Evolutionary conservation across 108 stramenopile species (phyloP), one percentile per base, ranked within the genome.

Genomic region (Cyclotella kingstonii): DNA sequence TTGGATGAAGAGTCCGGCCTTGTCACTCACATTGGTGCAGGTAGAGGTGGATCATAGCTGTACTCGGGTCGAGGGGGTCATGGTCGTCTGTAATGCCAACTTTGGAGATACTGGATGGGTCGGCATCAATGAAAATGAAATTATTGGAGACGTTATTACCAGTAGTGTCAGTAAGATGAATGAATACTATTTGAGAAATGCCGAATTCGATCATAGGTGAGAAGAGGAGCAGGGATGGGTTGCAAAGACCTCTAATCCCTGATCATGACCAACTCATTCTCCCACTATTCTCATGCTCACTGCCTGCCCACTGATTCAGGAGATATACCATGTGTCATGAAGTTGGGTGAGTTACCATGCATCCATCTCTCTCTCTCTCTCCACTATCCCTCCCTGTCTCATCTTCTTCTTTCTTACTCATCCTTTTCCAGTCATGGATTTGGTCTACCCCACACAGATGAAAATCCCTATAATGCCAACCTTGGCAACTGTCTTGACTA

Each of bases 361-460:
- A 15, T n/a, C n/a, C n/a, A n/a, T n/a, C n/a, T n/a, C n/a, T n/a
- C n/a, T n/a, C n/a, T n/a, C n/a, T n/a, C n/a, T n/a, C n/a, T n/a
- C n/a, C n/a, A n/a, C n/a, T n/a, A n/a, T n/a, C n/a, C n/a, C n/a
- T n/a, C n/a, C n/a, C n/a, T n/a, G n/a, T n/a, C n/a, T n/a, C n/a
- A n/a, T n/a, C n/a, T n/a, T n/a, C n/a, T 1, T 0, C 39, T 12
- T 0, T 50, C 5, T 12, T n/a, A 39, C 29, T 17, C 34, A 18
- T 31, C 52, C 15, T 42, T 28, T 22, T 41, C 51, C 8, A 50
- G 36, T 11, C 86, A 81, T 67, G 87, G 87, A 19, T 87, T 79
- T 72, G 91, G 91, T 14, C 56, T 93, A 2, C 80, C 88, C 3
- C 91, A 93, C 58, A 86, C 84, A 40, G 90, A 92, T 62, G 90